Evolutionary conservation across 164 flowering plant species (phyloP).

Genomic region (Chimonanthus praecox): DNA sequence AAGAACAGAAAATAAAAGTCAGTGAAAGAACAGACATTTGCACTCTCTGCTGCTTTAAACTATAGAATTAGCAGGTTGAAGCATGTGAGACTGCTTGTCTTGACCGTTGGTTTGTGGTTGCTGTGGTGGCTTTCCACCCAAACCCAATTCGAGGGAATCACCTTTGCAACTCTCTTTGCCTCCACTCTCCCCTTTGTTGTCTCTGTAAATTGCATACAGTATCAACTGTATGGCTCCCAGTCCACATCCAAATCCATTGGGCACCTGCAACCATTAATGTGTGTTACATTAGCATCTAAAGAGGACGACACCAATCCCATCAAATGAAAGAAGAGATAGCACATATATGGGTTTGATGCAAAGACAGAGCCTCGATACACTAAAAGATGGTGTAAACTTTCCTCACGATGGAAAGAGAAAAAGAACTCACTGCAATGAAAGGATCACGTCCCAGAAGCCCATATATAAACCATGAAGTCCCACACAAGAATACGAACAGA

Average conservation of each 20-base stretch:
- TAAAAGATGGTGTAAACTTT: not conserved
- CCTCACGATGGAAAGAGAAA: not conserved
- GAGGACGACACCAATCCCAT: not conserved
- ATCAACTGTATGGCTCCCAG: constrained; percentile 73
- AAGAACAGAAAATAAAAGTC: too few relatives aligned
- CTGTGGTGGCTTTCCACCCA: not conserved
- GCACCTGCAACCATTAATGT: constrained; percentile 40
- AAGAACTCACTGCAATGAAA: constrained; percentile 36
- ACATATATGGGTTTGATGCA: not conserved
- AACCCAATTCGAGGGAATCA: not conserved
- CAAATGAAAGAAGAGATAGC: not conserved
- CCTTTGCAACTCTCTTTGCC: not conserved
- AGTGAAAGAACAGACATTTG: too few relatives aligned
- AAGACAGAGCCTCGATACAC: not conserved
- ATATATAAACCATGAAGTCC: constrained; percentile 46
- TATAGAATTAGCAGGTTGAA: not conserved
- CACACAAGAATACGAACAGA: constrained; percentile 40
- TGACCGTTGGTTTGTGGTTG: not conserved
- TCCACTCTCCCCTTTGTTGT: not conserved
- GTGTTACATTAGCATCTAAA: not conserved
- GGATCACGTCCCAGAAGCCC: constrained; percentile 50
- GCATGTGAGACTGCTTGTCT: not conserved
- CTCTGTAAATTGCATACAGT: constrained; percentile 58
- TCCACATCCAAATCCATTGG: constrained; percentile 73
- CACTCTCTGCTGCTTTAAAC: not conserved